phyloP scores from a whole-genome alignment of 2,329 filamentous ascomycete species.

The Cladosporium colombiae region DNA sequence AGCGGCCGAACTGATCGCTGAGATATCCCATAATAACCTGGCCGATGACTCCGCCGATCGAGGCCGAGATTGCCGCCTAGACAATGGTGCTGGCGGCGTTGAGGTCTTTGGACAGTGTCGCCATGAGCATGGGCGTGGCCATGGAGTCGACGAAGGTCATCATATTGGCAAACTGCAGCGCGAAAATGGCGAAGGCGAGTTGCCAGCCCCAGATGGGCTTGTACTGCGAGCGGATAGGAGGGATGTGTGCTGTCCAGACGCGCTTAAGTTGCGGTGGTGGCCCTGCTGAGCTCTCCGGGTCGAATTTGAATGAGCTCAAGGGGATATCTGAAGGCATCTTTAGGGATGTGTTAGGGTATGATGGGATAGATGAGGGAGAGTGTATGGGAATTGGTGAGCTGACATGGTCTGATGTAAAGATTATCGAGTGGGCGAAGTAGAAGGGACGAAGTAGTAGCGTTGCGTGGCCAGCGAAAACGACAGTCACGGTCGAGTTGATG shows the following conservation, averaged over 20 bases:
- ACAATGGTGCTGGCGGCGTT: constrained; percentile 22
- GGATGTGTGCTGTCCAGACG: constrained; percentile 17
- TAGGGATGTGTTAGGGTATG: background rate
- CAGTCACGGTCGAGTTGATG: background rate
- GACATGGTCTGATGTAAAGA: background rate
- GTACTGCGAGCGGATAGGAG: constrained; percentile 12
- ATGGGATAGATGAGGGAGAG: background rate
- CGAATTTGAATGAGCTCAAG: background rate
- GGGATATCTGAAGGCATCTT: constrained; percentile 6
- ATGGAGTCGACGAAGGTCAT: constrained; percentile 21
- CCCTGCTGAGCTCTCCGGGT: background rate
- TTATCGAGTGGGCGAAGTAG: background rate
- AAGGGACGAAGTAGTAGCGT: background rate
- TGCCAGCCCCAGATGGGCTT: constrained; percentile 1
- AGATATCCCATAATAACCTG: constrained; percentile 28
- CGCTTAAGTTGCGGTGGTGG: constrained; percentile 5
- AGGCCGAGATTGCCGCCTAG: constrained; percentile 26
- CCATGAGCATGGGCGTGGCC: constrained; percentile 23
- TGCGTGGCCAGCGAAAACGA: background rate
- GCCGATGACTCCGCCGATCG: constrained; percentile 26
- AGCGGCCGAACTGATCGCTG: constrained; percentile 27
- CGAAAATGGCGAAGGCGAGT: constrained; percentile 6
- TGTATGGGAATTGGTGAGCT: background rate
- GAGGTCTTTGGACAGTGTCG: constrained; percentile 22
- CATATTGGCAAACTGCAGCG: constrained; percentile 18